Conservation (phyloP, 2,329 filamentous ascomycete genomes). For the Penicillium griseofulvum region DNA sequence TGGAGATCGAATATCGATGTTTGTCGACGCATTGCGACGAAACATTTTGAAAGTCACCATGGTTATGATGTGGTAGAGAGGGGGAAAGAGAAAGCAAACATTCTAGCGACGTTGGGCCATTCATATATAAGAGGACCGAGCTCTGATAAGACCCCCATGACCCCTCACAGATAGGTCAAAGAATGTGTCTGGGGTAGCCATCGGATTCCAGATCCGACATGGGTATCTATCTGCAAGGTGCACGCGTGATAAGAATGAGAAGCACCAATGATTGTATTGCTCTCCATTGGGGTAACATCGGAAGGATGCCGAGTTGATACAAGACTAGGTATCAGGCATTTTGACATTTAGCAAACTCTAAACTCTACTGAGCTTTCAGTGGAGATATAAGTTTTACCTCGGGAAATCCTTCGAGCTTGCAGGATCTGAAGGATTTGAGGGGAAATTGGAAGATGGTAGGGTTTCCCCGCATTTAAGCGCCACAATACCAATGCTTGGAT, state of each 20-base stretch:
- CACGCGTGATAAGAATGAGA: constrained; percentile 1
- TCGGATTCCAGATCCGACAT: constrained; percentile 8
- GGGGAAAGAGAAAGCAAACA: neutral
- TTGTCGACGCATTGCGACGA: constrained; percentile 9
- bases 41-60: constrained; percentile 17
- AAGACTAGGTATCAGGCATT: neutral
- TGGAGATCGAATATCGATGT: constrained; percentile 15
- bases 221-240: neutral
- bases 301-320: neutral
- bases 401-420: neutral
- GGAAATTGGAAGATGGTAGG: neutral
- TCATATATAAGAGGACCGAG: neutral
- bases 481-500: too few relatives aligned
- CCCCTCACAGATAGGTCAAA: constrained; percentile 12
- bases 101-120: neutral
- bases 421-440: neutral
- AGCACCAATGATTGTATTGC: constrained; percentile 10
- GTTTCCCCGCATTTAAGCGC: neutral
- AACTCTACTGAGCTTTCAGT: neutral
- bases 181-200: neutral
- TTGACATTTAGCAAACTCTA: neutral
- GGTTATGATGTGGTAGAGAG: neutral
- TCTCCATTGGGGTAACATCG: neutral
- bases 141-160: neutral
- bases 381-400: neutral